Evolutionary conservation across 1,139 yeast genomes (phyloP).

Genomic region (Nematodospora anomalae): DNA sequence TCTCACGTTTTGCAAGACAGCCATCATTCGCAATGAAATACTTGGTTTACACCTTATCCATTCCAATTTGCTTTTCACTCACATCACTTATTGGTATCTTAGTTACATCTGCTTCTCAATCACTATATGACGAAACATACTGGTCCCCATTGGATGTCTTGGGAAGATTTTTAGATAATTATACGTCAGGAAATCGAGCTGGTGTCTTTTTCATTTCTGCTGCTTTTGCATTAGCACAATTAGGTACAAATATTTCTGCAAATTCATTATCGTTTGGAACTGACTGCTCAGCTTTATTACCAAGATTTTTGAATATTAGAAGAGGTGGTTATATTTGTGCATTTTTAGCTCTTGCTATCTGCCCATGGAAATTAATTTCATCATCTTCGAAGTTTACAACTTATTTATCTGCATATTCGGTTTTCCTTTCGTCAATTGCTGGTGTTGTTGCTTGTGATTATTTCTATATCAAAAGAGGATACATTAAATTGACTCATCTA

Average conservation of each 20-base stretch:
- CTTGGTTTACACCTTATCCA: slow-evolving; percentile 52
- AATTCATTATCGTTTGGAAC: slow-evolving; percentile 90
- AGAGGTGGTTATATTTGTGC: slow-evolving; percentile 86
- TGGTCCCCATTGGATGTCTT: slow-evolving; percentile 90
- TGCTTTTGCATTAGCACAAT: slow-evolving; percentile 80
- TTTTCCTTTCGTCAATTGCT: slow-evolving; percentile 82
- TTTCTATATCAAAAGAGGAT: slow-evolving; percentile 74
- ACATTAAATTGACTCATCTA: slow-evolving; percentile 60
- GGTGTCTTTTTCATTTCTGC: slow-evolving; percentile 81
- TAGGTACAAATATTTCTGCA: slow-evolving; percentile 91
- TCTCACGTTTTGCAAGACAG: slow-evolving; percentile 71
- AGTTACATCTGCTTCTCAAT: slow-evolving; percentile 78
- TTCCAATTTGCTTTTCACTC: slow-evolving; percentile 75
- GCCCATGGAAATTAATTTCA: slow-evolving; percentile 86
- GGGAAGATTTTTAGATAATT: slow-evolving; percentile 59
- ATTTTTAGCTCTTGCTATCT: slow-evolving; percentile 67
- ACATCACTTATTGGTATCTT: slow-evolving; percentile 85
- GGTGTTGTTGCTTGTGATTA: slow-evolving; percentile 83
- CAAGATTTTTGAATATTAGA: slow-evolving; percentile 75
- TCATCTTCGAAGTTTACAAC: slow-evolving; percentile 78
- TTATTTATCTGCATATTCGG: slow-evolving; percentile 81
- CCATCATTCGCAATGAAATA: slow-evolving; percentile 45
- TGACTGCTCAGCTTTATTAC: slow-evolving; percentile 81
- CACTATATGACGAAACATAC: slow-evolving; percentile 65
- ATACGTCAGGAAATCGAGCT: slow-evolving; percentile 62